Conservation (phyloP, 305 asterid species). For the Stenogyne calaminthoides region DNA sequence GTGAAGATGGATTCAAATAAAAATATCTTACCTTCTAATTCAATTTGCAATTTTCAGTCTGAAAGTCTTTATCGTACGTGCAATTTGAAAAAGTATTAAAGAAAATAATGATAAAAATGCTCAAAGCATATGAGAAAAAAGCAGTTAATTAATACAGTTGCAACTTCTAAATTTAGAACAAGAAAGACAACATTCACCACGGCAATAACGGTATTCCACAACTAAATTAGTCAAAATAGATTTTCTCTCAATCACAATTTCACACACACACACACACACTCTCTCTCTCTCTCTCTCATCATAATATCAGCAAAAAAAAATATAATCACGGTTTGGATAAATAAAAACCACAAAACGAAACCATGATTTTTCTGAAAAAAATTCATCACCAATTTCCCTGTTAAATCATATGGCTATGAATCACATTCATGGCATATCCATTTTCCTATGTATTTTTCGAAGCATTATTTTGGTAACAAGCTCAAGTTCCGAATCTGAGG, state of each 20-base stretch:
- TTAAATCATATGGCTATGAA: conserved; percentile 45
- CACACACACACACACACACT: too few species aligned
- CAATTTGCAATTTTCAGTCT: too few species aligned
- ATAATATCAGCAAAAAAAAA: not conserved
- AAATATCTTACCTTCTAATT: too few species aligned
- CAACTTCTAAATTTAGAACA: conserved; percentile 27
- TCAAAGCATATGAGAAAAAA: not conserved
- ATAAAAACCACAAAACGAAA: not conserved
- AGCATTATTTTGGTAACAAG: conserved; percentile 21
- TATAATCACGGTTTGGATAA: not conserved
- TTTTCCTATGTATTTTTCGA: conserved; percentile 31
- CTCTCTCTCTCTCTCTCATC: conserved; percentile 2
- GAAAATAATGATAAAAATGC: not conserved
- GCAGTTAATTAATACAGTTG: conserved; percentile 41
- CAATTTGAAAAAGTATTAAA: too few species aligned
- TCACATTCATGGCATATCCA: conserved; percentile 34
- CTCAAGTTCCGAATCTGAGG: conserved; percentile 53
- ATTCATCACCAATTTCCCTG: not conserved
- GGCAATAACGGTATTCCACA: conserved; percentile 47
- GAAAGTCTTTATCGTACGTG: too few species aligned
- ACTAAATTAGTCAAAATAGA: conserved; percentile 25
- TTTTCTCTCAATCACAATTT: not conserved
- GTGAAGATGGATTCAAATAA: too few species aligned
- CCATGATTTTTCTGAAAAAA: not conserved
- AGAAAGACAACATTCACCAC: conserved; percentile 18